Evolutionary conservation across 352 stramenopile genomes (phyloP), one percentile per base, ranked within the genome.

Genomic region (Phytophthora megakarya): DNA sequence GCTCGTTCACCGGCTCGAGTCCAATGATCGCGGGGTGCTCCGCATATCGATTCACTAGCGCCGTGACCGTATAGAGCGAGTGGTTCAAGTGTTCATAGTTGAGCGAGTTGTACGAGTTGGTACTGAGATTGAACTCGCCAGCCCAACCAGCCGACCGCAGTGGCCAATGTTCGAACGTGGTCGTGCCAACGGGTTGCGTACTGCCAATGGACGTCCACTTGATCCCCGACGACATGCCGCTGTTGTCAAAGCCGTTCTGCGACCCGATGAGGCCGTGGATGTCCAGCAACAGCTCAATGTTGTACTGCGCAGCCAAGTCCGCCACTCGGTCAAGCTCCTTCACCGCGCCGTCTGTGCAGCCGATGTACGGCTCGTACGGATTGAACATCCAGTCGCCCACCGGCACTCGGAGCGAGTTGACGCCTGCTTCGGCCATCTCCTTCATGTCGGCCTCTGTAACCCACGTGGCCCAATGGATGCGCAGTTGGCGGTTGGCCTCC

Each of bases 221-320:
- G 47, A 70, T 18, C 9, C 54, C 56, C 2, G 55, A 22, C 3
- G 62, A 58, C 55, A 72, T 80, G n/a, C 96, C 96, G 22, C 83
- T 96, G 72, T 98, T 98, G 74, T 98, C 96, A 68, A 98, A 98
- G 30, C 96, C 96, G 75, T 98, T 98, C 80, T 98, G 93, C 39
- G 84, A 97, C 33, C 88, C 93, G 26, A 95, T 88, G 52, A 95
- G 73, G 2, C 89, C 88, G 78, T 98, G 95, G 46, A 98, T 86
- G 72, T 98, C 95, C 40, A 98, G 71, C 42, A 98, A 66, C 13
- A 97, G 75, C 32, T 84, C 74, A n/a, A 98, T 86, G 33, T 86
- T 81, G 79, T 97, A 94, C 65, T 92, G 84, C 38, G 79, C 63
- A 10, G 80, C 81, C 72, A 95, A 84, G 68, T 97, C 89, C 3